Percentiles rank a stretch among this genome's conserved stretches.
phyloP scores from a whole-genome alignment of 768 basidiomycete genomes.

The Boletus rubescentipes region DNA sequence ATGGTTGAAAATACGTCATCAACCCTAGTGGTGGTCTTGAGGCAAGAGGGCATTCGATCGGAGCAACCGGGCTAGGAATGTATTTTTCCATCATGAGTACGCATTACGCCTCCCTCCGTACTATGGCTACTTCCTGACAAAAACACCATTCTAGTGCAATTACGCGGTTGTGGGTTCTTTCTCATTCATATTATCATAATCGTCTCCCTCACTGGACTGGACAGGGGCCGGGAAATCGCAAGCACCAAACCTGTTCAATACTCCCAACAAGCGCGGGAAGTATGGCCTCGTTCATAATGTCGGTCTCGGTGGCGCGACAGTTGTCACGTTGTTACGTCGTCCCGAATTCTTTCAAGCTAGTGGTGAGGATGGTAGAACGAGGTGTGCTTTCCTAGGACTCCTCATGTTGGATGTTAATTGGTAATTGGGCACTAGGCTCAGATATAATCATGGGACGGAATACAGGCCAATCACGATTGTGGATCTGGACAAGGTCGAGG shows the following conservation, averaged over 20 bases:
- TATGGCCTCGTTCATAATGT: conserved; percentile 73
- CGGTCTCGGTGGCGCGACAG: too few relatives aligned
- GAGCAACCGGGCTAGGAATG: conserved; percentile 81
- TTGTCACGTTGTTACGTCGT: conserved; percentile 65
- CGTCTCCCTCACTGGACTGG: not conserved
- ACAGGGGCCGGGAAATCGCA: conserved; percentile 80
- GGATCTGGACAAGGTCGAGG: conserved; percentile 75
- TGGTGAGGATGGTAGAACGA: too few relatives aligned
- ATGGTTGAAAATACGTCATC: conserved; percentile 78
- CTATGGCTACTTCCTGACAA: not conserved
- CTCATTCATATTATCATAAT: too few relatives aligned
- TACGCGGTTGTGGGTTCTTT: conserved; percentile 54
- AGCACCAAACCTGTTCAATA: conserved; percentile 63
- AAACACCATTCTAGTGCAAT: conserved; percentile 53
- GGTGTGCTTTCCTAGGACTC: not conserved
- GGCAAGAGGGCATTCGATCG: conserved; percentile 80
- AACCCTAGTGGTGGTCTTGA: conserved; percentile 86
- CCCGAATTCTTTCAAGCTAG: conserved; percentile 71
- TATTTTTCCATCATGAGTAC: conserved; percentile 77
- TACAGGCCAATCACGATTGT: conserved; percentile 55
- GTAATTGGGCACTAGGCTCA: conserved; percentile 46
- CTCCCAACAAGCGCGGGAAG: conserved; percentile 63
- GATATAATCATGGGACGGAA: conserved; percentile 76
- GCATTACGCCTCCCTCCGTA: conserved; percentile 20
- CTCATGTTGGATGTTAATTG: not conserved